Base-by-base conservation (phyloP, 2,329 filamentous ascomycete genomes). In the Bipolaris gigantea region DNA sequence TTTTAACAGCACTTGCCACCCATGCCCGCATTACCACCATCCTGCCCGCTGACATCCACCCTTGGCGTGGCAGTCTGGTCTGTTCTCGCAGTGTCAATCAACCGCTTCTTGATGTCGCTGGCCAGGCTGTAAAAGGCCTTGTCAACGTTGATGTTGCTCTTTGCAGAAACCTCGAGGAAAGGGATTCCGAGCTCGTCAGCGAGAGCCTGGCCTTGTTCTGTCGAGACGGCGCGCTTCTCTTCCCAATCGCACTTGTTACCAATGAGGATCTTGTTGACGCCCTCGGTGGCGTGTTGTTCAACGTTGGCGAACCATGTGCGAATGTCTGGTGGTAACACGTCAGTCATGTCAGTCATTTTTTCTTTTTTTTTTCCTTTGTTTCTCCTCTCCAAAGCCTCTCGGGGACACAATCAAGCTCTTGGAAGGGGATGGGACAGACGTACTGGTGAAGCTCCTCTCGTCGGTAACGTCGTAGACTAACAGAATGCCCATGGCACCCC, bases 231-330 rank as follows among this genome's bases (percentile, higher is more conserved):
- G 65, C 94, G 89, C 84, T 97, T 97, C 80, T 99, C 94, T 78
- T 97, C 94, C 94, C 94, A 97, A 79, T 99, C 94, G 80, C 94
- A 99, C 81, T 99, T 99, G 85, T 99, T 99, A 75, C 94, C 94
- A 66, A 99, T 97, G 64, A 99, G 85, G 73, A 99, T 97, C 83
- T 97, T 99, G 86, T 97, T 97, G 73, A 99, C 94, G 70, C 94
- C 94, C 80, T 97, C 94, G 69, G 91, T 96, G 55, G 94, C 94
- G 79, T 99, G 92, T 77, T 96, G 92, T 76, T 97, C 92, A 67
- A 97, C 92, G 79, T 99, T 97, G 73, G 92, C 92, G 80, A 99
- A 99, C 94, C 94, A 99, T 64, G 94, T 97, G 72, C 92, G 89
- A 77, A 99, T 99, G 79, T 99, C 94, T 97, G 73, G 16, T 41